A percentile compares a stretch with the other conserved stretches of the same genome.
phyloP scores from a whole-genome alignment of 805 yeast genomes.

The Sugiyamaella qingdaonensis region DNA sequence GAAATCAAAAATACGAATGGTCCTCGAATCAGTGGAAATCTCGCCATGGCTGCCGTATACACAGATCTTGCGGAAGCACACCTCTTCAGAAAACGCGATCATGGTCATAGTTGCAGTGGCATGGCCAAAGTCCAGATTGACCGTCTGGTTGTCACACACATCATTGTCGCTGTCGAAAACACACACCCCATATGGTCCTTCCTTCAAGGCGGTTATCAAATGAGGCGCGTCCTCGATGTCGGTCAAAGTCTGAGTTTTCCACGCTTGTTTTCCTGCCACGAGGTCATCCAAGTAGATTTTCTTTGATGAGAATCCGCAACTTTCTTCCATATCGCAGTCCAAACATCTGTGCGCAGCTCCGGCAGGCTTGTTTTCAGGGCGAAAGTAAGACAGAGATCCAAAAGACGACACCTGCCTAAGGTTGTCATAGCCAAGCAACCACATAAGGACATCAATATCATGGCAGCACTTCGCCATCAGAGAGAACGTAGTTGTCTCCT shows the following conservation, averaged over 20 bases:
- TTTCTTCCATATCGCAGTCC: constrained; percentile 19
- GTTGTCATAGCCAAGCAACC: constrained; percentile 24
- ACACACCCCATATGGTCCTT: constrained; percentile 25
- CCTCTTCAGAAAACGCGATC: constrained; percentile 25
- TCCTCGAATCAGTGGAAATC: constrained; percentile 21
- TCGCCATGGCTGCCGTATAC: constrained; percentile 27
- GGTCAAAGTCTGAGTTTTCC: constrained; percentile 18
- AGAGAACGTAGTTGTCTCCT: constrained; percentile 22
- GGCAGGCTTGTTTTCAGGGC: constrained; percentile 22
- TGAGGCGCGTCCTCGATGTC: constrained; percentile 24
- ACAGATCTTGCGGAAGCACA: constrained; percentile 22
- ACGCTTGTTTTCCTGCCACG: constrained; percentile 13
- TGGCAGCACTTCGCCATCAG: constrained; percentile 31
- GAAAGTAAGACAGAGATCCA: constrained; percentile 23
- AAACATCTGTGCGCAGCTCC: constrained; percentile 21
- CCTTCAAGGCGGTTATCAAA: constrained; percentile 18
- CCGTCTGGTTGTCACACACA: constrained; percentile 27
- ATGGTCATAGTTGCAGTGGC: constrained; percentile 28
- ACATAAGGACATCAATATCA: constrained; percentile 26
- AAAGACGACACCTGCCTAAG: constrained; percentile 22
- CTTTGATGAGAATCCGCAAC: constrained; percentile 26
- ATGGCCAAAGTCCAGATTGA: constrained; percentile 23
- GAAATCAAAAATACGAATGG: constrained; percentile 24
- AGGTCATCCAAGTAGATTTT: constrained; percentile 20
- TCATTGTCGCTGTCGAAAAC: constrained; percentile 26